Evolutionary conservation across 208 protist species (phyloP).

Genomic region (Zelonia costaricensis): DNA sequence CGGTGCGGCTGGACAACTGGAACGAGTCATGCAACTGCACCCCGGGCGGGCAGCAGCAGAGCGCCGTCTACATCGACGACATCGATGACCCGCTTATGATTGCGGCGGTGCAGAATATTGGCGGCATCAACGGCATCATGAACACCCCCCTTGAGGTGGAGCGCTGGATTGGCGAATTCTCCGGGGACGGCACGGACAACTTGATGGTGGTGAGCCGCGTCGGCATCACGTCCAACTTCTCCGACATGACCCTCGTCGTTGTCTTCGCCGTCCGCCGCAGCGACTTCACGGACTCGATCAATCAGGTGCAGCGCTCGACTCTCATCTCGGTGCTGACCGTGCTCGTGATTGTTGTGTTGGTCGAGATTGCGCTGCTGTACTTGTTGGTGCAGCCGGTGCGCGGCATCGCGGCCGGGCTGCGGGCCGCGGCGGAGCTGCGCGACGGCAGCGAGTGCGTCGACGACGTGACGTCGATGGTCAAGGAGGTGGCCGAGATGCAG

Average conservation of each 20-base stretch:
- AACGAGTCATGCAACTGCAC: slow-evolving; percentile 18
- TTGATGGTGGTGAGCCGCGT: slow-evolving; percentile 6
- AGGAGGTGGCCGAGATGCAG: slow-evolving; percentile 58
- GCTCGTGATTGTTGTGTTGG: slow-evolving; percentile 23
- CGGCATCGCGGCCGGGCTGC: slow-evolving; percentile 32
- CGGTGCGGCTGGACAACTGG: slow-evolving; percentile 47
- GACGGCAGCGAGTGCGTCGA: slow-evolving; percentile 33
- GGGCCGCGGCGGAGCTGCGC: slow-evolving; percentile 36
- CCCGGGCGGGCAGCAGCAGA: neutral
- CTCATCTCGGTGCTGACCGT: slow-evolving; percentile 22
- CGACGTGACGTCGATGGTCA: slow-evolving; percentile 28
- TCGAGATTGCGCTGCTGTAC: slow-evolving; percentile 41
- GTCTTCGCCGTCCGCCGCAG: slow-evolving; percentile 1
- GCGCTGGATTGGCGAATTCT: slow-evolving; percentile 16
- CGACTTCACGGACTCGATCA: slow-evolving; percentile 9
- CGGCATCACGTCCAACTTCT: slow-evolving; percentile 1
- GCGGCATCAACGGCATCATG: slow-evolving; percentile 20
- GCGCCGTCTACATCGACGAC: slow-evolving; percentile 16
- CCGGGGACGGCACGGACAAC: neutral
- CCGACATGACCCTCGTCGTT: slow-evolving; percentile 9
- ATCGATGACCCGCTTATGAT: slow-evolving; percentile 25
- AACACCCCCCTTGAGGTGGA: neutral
- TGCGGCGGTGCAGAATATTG: slow-evolving; percentile 20
- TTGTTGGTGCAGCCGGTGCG: slow-evolving; percentile 44
- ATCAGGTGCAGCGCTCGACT: slow-evolving; percentile 7